Base-by-base conservation (phyloP, 192 early-diverging fungal species). In the Kickxella alabastrina region DNA sequence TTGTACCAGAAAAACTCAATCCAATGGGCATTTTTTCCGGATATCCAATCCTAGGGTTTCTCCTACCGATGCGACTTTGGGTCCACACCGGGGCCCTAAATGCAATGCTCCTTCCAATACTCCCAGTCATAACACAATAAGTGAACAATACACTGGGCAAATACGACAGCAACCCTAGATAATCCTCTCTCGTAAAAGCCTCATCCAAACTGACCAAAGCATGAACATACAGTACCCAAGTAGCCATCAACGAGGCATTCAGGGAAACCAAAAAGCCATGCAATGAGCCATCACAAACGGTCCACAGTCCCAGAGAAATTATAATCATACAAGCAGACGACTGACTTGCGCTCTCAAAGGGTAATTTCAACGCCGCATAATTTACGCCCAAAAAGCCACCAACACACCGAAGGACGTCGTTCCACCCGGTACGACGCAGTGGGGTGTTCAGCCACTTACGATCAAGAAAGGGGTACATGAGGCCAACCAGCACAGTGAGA, bases 331-430 rank as follows among this genome's bases (percentile, higher is more conserved):
- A 43, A 19, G 47, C 18, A 12, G 65, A 45, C 47, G 71, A 67
- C 55, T 75, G 71, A 28, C 38, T 37, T 8, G 60, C 60, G 23
- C 59, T 54, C 59, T 75, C 65, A 44, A 75, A 75, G 32, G 71
- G 71, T 43, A 75, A 60, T 17, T 75, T 75, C 19, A 75, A 52
- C 26, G 65, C 65, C 6, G 71, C 71, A n/a, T 68, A 75, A 52
- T 75, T 75, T 59, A 75, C 56, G 29, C 60, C 71, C 31, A 75
- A 58, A 21, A 75, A 75, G 1, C 71, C 71, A 35, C 71, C 71
- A 8, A 49, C 71, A 27, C 71, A 68, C 47, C 71, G 45, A 15
- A 75, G 43, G n/a, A 75, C 60, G 19, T 63, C 59, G 43, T 75
- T 57, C 64, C 64, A 75, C 10, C 39, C 59, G 14, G 62, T 36